Conservation (phyloP, 257 asterid species). For the Apocynum venetum region DNA sequence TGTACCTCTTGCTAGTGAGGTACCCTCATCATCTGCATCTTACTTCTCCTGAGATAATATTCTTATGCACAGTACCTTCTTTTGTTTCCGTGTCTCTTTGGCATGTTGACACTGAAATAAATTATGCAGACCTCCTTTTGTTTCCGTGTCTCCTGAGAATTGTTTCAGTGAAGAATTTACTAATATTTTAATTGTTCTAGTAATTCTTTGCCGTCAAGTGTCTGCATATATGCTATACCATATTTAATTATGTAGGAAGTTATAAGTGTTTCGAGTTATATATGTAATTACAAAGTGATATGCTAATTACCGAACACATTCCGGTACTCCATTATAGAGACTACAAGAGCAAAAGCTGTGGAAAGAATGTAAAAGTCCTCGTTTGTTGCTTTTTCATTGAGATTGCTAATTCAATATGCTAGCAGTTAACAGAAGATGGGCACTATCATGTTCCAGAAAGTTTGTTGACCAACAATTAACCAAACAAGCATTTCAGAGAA, state of each 20-base stretch:
- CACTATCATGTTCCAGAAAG: background rate
- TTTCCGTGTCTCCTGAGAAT: background rate
- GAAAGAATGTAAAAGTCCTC: background rate
- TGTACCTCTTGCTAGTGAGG: slow-evolving; percentile 98
- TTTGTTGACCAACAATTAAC: background rate
- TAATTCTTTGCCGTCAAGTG: background rate
- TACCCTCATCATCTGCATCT: slow-evolving; percentile 27
- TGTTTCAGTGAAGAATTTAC: background rate
- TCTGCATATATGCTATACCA: background rate
- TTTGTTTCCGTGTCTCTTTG: background rate
- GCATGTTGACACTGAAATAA: background rate
- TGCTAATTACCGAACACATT: background rate
- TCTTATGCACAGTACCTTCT: background rate
- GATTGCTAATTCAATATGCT: background rate
- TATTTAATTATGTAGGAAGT: background rate
- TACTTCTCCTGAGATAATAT: background rate
- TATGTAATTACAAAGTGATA: background rate
- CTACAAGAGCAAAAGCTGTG: background rate
- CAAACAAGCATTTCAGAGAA: background rate
- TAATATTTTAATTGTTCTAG: background rate
- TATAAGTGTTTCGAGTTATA: background rate
- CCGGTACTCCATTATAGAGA: background rate
- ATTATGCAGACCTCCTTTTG: background rate
- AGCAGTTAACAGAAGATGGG: background rate
- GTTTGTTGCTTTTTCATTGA: background rate